Evolutionary conservation across 495 filamentous ascomycete genomes (phyloP).

Genomic region (Penicillium verhagenii): DNA sequence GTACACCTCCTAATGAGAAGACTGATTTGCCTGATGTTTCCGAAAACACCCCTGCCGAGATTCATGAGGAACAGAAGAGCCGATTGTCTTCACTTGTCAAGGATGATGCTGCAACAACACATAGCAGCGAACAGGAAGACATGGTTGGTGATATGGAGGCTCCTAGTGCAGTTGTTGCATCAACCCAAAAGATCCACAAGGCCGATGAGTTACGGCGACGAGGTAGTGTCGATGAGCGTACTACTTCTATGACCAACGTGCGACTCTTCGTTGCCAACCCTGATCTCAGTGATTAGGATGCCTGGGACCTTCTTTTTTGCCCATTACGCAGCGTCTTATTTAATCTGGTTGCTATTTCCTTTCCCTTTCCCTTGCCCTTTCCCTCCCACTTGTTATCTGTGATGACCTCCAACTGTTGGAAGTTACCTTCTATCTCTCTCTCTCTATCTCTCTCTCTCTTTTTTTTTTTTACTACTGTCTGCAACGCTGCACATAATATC

Average conservation of each 20-base stretch:
- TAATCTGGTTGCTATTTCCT: conserved; percentile 9
- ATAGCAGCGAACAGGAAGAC: conserved; percentile 53
- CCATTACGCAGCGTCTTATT: conserved; percentile 16
- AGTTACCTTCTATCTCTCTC: not conserved
- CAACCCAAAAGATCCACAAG: conserved; percentile 66
- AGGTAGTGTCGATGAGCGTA: conserved; percentile 92
- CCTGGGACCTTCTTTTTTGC: conserved; percentile 2
- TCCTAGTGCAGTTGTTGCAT: conserved; percentile 38
- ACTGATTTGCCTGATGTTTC: conserved; percentile 48
- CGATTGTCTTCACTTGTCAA: conserved; percentile 40
- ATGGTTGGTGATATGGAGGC: conserved; percentile 53
- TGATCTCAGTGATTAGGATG: conserved; percentile 63
- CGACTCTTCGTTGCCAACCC: conserved; percentile 94
- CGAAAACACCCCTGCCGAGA: conserved; percentile 51
- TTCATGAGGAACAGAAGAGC: conserved; percentile 35
- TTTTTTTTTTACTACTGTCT: conserved; percentile 11
- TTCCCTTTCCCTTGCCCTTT: conserved; percentile 9
- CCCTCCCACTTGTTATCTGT: no score
- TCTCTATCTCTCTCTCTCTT: no score
- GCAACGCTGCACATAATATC: conserved; percentile 30
- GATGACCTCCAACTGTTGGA: conserved; percentile 12
- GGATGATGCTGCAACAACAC: conserved; percentile 44
- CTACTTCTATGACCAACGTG: conserved; percentile 77
- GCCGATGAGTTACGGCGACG: conserved; percentile 75
- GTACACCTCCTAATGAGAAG: conserved; percentile 61